Base-by-base conservation (phyloP, 441 rosid species). In the Aquilaria agallochum region DNA sequence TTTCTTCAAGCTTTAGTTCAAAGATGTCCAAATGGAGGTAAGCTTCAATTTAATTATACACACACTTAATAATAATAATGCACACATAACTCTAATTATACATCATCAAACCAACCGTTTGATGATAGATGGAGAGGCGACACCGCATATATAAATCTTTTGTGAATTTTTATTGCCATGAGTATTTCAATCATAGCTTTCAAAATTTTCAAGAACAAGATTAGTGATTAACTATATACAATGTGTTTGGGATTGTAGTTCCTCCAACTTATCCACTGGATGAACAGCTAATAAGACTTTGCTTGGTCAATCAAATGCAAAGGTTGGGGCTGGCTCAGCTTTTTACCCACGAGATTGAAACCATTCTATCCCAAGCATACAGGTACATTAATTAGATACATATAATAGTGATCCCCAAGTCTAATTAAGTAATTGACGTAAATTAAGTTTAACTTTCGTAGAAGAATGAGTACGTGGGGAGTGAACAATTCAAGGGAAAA, bases 271-370 rank as follows among this genome's bases (percentile, higher is more conserved):
- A 70, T 54, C 82, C 85, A 6, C 9, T 82, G 55, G 80, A 75
- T 62, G 86, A 80, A 72, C 83, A 82, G 47, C 68, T 82, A 11
- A 63, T 78, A 27, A 77, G 79, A 51, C 83, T 88, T 53, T 72
- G 77, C 63, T 14, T 82, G 72, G 76, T 68, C 14, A 68, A 88
- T 72, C 82, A 82, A 66, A 40, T 86, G 14, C 68, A 76, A 42
- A 82, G 77, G 51, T 50, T 73, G 57, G 90, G 96, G 10, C 69
- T 86, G 66, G 68, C 74, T 31, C 83, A 80, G 59, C 74, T 79
- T 64, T 86, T 88, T 34, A 20, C 36, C 6, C 36, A 49, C 47
- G 85, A 83, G 64, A 83, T 79, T 62, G 73, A 76, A 48, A 62
- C 57, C 40, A 32, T 77, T 68, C 62, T 86, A 58, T 52, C 52